phyloP scores from a whole-genome alignment of 371 early-diverging fungal genomes.

The Antonospora locustae region DNA sequence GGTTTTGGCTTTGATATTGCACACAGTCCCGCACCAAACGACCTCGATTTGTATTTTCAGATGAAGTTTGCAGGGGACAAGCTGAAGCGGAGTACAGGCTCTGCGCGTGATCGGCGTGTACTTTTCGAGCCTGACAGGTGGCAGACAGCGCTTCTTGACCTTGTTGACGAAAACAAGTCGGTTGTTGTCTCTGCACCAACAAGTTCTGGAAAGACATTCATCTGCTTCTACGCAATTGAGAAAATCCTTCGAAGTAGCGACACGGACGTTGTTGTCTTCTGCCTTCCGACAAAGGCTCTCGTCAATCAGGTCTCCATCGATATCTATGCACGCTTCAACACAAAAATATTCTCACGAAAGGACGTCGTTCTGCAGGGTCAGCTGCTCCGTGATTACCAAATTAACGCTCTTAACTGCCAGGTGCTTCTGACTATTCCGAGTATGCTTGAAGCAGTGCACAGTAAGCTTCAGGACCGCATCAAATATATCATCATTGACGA shows the following conservation, averaged over 20 bases:
- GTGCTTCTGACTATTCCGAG: conserved; percentile 58
- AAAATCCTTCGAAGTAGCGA: conserved; percentile 55
- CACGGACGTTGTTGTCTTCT: conserved; percentile 56
- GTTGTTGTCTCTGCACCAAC: conserved; percentile 59
- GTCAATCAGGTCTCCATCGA: conserved; percentile 60
- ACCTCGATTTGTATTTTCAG: conserved; percentile 54
- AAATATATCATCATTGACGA: conserved; percentile 59
- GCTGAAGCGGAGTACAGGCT: conserved; percentile 50
- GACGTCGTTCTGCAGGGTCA: conserved; percentile 50
- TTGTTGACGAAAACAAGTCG: conserved; percentile 53
- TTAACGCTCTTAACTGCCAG: conserved; percentile 52
- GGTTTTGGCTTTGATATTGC: conserved; percentile 18
- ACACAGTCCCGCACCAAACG: conserved; percentile 32
- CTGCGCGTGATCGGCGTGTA: conserved; percentile 54
- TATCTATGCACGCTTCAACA: conserved; percentile 57
- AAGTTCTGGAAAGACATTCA: conserved; percentile 59
- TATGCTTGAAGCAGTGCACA: conserved; percentile 47
- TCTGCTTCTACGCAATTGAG: conserved; percentile 60
- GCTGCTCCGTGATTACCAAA: conserved; percentile 48
- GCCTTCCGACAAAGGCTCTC: conserved; percentile 59
- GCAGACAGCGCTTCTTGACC: conserved; percentile 57
- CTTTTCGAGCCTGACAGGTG: conserved; percentile 58
- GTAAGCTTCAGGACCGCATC: conserved; percentile 40
- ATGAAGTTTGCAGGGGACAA: conserved; percentile 52
- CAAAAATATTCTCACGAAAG: conserved; percentile 47